Base-by-base conservation (phyloP, 2,329 filamentous ascomycete species). In the Nannizziopsis arthrosporioides region DNA sequence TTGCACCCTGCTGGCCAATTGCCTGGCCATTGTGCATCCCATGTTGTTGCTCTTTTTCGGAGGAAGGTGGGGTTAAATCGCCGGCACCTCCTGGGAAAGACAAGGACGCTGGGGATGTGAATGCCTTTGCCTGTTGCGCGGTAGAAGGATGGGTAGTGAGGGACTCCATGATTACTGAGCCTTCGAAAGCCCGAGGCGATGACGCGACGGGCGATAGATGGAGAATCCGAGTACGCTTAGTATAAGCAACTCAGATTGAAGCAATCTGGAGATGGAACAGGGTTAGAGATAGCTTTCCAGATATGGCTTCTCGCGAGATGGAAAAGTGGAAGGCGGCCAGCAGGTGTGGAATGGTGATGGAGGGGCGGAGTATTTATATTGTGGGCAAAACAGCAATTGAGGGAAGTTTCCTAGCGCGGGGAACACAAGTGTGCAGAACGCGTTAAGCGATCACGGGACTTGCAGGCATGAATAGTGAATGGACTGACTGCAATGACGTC, bases 121-220 rank as follows among this genome's bases (percentile, higher is more conserved):
- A 94, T 64, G 85, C 87, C 76, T 92, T 92, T 56, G 92, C 92
- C 78, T 96, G 89, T 57, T 83, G 80, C 61, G 90, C 89, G 65
- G 81, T 96, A 56, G 84, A 78, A 42, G 92, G 92, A 65, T 96
- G 92, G 58, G 90, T 92, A 62, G 87, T 88, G 61, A 94, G 83
- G 61, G 81, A 79, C 67, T 94, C 87, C 87, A 94, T 94, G 67
- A 58, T 55, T 56, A 51, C 41, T 55, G 44, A 50, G 56, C 54
- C 61, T 56, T 58, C 55, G 53, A n/a, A 5, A 31, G 18, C n/a
- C 10, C 27, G 27, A 14, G 32, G 36, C 19, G 11, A 44, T 18
- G 18, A 59, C 54, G 56, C 55, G 56, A 55, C 22, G 22, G 22
- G 53, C 44, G 53, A 53, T 52, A 57, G 52, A 52, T 50, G 27